These are phyloP conservation scores for Cyclotella cryptica DNA, from an alignment of 108 stramenopile species.

Conservation along the genomic window DNA sequence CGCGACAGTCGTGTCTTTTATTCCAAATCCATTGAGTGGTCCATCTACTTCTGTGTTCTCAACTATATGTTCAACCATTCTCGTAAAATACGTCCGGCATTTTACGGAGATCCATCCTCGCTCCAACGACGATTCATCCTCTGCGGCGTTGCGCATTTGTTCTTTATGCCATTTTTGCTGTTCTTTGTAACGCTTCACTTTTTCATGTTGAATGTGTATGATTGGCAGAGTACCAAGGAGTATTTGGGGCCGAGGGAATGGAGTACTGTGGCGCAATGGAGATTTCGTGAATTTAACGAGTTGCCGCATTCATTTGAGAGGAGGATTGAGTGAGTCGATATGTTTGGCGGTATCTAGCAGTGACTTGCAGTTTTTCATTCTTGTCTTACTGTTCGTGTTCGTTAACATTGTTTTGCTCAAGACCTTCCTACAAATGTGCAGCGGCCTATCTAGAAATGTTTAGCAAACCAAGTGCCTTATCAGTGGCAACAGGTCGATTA, in stretches of 20 bases:
- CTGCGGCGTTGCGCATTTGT: slow-evolving; percentile 90
- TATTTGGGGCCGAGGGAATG: slow-evolving; percentile 96
- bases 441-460: slow-evolving; percentile 87
- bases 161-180: slow-evolving; percentile 93
- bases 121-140: slow-evolving; percentile 81
- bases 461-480: slow-evolving; percentile 72
- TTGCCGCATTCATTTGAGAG: slow-evolving; percentile 91
- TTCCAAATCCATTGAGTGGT: slow-evolving; percentile 87
- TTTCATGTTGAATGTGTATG: slow-evolving; percentile 94
- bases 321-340: slow-evolving; percentile 54
- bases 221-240: slow-evolving; percentile 85
- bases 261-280: slow-evolving; percentile 89
- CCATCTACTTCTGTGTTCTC: slow-evolving; percentile 90
- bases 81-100: slow-evolving; percentile 86
- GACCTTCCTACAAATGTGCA: slow-evolving; percentile 87
- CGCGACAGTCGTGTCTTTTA: slow-evolving; percentile 51
- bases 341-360: background rate
- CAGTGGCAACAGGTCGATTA: slow-evolving; percentile 76
- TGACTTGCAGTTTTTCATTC: background rate
- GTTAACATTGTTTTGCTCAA: background rate
- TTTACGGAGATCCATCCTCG: slow-evolving; percentile 80
- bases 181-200: slow-evolving; percentile 94
- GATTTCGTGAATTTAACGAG: slow-evolving; percentile 97
- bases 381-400: background rate
- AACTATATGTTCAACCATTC: slow-evolving; percentile 98